Evolutionary conservation across 1,284 basidiomycete genomes (phyloP), one percentile per base, ranked within the genome.

Genomic region (Xerocomus nothofagi): DNA sequence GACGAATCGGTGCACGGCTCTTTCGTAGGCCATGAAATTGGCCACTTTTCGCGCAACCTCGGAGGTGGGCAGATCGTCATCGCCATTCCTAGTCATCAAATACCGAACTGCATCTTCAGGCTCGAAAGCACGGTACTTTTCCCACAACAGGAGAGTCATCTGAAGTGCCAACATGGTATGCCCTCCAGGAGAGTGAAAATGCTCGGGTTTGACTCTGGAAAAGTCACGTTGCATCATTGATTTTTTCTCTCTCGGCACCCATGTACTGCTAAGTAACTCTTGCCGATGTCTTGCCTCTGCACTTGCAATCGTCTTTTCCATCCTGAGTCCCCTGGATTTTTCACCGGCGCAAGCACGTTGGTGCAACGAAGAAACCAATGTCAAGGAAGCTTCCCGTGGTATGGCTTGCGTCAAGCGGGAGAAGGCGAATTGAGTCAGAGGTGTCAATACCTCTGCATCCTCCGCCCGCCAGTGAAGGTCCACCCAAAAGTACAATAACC

Each of bases 401-500:
- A 77, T 55, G 17, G 65, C 68, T 10, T 51, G 54, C 14, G 56
- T 38, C 11, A 68, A 41, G n/a, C 62, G 60, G 18, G 58, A 53
- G 24, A 66, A 46, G 9, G 62, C 61, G 48, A 79, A 78, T 9
- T 60, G 46, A 21, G 63, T 66, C 14, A 81, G 67, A 4, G 55
- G 54, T 4, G 47, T 44, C 6, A 86, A 64, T 10, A 75, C 63
- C 8, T 56, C 57, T 1, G 48, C 43, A 50, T 86, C 83, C 7
- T 76, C 72, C 1, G 75, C 69, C 15, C 78, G 73, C 90, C 91
- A 94, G 66, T 91, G 82, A 39, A 76, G 71, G 55, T 88, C 81
- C 27, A 92, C 74, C 92, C 92, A 95, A 15, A 77, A 73, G 58
- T 84, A 78, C 53, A 94, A 64, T 26, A 87, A 64, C 57, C 83